Evolutionary conservation across 148 eudicot species (phyloP).

Genomic region (Cornus florida): DNA sequence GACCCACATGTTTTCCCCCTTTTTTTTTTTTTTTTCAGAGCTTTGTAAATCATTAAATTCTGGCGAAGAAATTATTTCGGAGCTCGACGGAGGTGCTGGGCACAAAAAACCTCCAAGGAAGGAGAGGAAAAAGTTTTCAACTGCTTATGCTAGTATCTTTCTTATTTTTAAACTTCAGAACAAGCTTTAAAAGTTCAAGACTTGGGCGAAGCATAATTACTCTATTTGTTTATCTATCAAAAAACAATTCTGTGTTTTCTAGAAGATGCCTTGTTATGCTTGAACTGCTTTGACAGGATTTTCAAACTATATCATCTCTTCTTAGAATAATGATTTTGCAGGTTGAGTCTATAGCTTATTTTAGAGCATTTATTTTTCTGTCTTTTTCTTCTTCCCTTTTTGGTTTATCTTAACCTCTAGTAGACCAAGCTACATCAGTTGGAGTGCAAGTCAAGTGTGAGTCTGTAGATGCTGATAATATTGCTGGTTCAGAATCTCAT

Average conservation of each 20-base stretch:
- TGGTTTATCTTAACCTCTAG: constrained; percentile 25
- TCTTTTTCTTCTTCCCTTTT: neutral
- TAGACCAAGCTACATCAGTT: constrained; percentile 32
- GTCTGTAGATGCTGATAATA: constrained; percentile 27
- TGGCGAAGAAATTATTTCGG: constrained; percentile 37
- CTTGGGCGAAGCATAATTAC: too few relatives aligned
- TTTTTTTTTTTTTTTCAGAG: constrained; percentile 37
- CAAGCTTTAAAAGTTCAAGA: neutral
- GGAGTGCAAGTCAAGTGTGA: constrained; percentile 26
- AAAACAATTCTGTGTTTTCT: constrained; percentile 1
- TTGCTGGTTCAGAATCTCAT: constrained; percentile 28
- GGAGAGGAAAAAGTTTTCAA: constrained; percentile 51
- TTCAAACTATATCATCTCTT: too few relatives aligned
- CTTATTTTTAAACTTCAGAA: neutral
- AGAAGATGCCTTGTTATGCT: constrained; percentile 8
- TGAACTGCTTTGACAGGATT: constrained; percentile 8
- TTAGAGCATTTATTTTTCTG: neutral
- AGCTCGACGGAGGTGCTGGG: constrained; percentile 39
- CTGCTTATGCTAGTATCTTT: constrained; percentile 59
- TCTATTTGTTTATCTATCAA: too few relatives aligned
- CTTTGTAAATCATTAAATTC: constrained; percentile 53
- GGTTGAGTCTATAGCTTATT: neutral
- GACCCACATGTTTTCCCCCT: too few relatives aligned
- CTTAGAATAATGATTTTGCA: neutral
- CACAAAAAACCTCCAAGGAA: constrained; percentile 55